These are phyloP conservation scores for Vaccinium myrtillus DNA, from an alignment of 148 eudicot species.

Conservation along the genomic window DNA sequence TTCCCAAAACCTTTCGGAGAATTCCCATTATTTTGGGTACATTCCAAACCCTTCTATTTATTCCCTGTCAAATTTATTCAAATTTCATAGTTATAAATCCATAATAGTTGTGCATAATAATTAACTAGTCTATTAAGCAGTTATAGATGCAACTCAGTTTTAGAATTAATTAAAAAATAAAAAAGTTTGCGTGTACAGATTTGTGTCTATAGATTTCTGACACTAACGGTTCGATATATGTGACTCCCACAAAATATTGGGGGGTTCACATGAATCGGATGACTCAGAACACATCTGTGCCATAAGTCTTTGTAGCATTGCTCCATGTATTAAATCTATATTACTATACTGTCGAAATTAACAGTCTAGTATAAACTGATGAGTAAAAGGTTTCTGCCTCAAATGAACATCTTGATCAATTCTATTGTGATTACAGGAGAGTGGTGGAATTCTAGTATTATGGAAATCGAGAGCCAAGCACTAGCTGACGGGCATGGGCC, in stretches of 20 bases:
- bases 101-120: background rate
- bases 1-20: conserved; percentile 61
- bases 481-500: conserved; percentile 46
- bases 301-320: background rate
- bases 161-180: background rate
- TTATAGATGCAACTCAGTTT: background rate
- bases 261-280: no score
- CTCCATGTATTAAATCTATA: background rate
- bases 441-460: conserved; percentile 73
- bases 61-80: background rate
- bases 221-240: no score
- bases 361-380: background rate
- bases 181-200: background rate
- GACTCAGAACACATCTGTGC: no score
- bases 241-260: no score
- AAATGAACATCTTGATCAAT: background rate
- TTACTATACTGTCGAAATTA: no score
- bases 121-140: background rate
- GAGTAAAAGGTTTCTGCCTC: background rate
- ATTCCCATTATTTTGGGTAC: conserved; percentile 66
- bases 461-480: conserved; percentile 38
- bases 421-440: conserved; percentile 46
- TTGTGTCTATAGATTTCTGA: background rate
- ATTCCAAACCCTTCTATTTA: background rate
- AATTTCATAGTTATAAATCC: background rate